Conservation (phyloP, 257 asterid genomes). For the Nicotiana tomentosiformis region DNA sequence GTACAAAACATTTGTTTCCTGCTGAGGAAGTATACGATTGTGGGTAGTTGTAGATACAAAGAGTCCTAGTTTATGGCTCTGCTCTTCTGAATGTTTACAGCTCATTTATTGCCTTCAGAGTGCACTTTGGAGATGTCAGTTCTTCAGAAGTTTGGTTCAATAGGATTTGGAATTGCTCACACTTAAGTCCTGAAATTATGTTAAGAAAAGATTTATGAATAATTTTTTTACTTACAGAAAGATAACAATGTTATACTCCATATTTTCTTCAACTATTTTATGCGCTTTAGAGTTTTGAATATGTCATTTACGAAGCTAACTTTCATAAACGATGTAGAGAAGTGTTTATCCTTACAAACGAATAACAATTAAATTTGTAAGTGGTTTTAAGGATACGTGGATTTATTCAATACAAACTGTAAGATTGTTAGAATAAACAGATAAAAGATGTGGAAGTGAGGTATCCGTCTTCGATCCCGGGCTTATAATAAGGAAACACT, state of each 20-base stretch:
- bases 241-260: too few relatives aligned
- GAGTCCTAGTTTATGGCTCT: background rate
- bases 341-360: too few relatives aligned
- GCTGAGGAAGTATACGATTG: background rate
- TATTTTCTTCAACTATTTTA: too few relatives aligned
- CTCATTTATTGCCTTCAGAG: background rate
- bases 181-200: background rate
- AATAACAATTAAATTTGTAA: too few relatives aligned
- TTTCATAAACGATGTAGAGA: too few relatives aligned
- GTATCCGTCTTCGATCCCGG: too few relatives aligned
- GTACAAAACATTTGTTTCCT: background rate
- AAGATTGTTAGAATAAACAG: too few relatives aligned
- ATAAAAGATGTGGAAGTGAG: too few relatives aligned
- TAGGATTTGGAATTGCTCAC: background rate
- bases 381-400: too few relatives aligned
- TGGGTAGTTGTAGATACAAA: background rate
- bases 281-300: too few relatives aligned
- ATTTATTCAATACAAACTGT: too few relatives aligned
- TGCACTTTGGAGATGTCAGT: background rate
- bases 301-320: background rate
- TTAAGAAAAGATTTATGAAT: background rate
- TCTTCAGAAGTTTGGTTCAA: background rate
- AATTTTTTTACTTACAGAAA: background rate
- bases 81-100: background rate
- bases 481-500: too few relatives aligned